Percentiles rank a stretch among this genome's conserved stretches.
phyloP scores from a whole-genome alignment of 306 rosid genomes.

The Vigna mungo region DNA sequence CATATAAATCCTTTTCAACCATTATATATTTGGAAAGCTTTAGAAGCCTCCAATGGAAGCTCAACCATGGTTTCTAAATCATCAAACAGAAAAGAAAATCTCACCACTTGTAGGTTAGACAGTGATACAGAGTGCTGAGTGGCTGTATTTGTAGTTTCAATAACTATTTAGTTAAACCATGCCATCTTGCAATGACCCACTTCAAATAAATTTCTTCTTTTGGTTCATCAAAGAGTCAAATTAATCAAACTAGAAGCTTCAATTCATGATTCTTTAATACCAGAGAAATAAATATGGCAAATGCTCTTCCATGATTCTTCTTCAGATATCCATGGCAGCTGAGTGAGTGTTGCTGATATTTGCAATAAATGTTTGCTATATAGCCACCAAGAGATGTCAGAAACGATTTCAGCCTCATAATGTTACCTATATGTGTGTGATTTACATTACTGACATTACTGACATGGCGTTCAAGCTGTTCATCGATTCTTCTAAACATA shows the following conservation, averaged over 20 bases:
- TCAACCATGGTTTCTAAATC: neutral
- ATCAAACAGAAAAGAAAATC: no score
- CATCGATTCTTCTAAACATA: no score
- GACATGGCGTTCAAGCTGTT: no score
- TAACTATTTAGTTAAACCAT: constrained; percentile 11
- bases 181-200: constrained; percentile 21
- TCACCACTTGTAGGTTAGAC: neutral
- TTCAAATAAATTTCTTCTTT: neutral
- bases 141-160: constrained; percentile 16
- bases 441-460: no score
- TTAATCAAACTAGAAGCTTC: neutral
- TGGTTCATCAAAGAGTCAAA: neutral
- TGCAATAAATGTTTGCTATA: neutral
- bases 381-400: neutral
- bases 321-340: neutral
- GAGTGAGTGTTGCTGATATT: neutral
- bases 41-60: neutral
- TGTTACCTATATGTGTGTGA: neutral
- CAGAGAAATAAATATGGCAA: neutral
- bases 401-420: constrained; percentile 13
- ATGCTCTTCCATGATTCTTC: neutral
- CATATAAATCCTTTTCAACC: neutral
- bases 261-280: neutral
- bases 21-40: neutral
- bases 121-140: constrained; percentile 19